phyloP scores from a whole-genome alignment of 2,329 filamentous ascomycete species.

The Penicillium glabrum region DNA sequence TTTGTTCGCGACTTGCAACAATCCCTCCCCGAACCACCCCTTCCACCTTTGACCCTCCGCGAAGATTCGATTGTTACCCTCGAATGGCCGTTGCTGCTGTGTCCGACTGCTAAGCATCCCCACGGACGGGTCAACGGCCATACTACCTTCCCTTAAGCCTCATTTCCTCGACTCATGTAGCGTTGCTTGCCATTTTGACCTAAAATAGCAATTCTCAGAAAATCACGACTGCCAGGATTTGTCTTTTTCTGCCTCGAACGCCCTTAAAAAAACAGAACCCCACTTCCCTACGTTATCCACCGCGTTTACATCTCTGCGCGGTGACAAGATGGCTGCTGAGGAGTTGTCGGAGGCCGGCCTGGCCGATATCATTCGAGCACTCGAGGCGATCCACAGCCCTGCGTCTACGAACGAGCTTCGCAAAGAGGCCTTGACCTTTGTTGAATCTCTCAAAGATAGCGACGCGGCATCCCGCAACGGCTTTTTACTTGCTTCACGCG shows the following conservation, averaged over 20 bases:
- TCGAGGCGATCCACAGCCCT: conserved; percentile 83
- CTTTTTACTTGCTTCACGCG: conserved; percentile 76
- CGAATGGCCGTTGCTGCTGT: conserved; percentile 25
- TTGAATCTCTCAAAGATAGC: conserved; percentile 80
- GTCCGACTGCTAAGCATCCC: conserved; percentile 17
- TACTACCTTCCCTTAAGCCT: conserved; percentile 4
- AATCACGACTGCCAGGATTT: neutral
- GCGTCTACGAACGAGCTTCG: conserved; percentile 78
- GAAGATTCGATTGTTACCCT: conserved; percentile 7
- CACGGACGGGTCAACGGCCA: conserved; percentile 24
- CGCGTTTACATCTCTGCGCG: conserved; percentile 4
- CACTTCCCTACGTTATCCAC: neutral
- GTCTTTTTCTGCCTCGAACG: neutral
- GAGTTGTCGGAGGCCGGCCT: conserved; percentile 39
- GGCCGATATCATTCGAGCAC: conserved; percentile 70
- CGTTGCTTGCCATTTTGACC: neutral
- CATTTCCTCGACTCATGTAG: neutral
- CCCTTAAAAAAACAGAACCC: neutral
- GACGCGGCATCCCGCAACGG: conserved; percentile 81
- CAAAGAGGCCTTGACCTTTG: conserved; percentile 77
- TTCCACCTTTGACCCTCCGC: neutral
- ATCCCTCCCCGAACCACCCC: neutral
- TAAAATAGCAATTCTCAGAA: neutral
- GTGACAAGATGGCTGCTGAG: conserved; percentile 32
- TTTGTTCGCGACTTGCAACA: neutral